Conservation (phyloP, 306 rosid genomes). For the Vachellia pachyceras region DNA sequence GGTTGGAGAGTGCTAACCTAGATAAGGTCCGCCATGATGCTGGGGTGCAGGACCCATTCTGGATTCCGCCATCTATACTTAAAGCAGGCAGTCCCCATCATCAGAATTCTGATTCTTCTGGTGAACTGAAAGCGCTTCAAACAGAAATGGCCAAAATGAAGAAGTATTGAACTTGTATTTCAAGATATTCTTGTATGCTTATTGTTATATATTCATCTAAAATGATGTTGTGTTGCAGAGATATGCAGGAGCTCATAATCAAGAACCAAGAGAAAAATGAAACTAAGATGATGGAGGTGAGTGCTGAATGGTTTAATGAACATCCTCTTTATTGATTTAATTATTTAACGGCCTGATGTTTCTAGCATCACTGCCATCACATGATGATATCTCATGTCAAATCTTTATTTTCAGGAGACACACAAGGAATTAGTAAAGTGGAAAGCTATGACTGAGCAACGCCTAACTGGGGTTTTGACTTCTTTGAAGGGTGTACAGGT, state of each 20-base stretch:
- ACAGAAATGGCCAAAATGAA: constrained; percentile 72
- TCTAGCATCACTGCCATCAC: constrained; percentile 14
- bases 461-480: constrained; percentile 60
- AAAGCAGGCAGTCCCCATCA: constrained; percentile 36
- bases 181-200: constrained; percentile 29
- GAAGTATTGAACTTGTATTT: constrained; percentile 55
- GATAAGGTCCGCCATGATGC: constrained; percentile 61
- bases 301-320: constrained; percentile 28
- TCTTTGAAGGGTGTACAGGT: constrained; percentile 85
- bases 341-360: constrained; percentile 20
- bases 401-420: constrained; percentile 52
- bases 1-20: constrained; percentile 88
- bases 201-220: constrained; percentile 21
- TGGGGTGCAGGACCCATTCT: constrained; percentile 79
- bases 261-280: constrained; percentile 56
- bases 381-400: constrained; percentile 33
- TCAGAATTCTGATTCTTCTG: constrained; percentile 54
- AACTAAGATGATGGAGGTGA: constrained; percentile 60
- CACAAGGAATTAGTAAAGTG: constrained; percentile 69
- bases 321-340: constrained; percentile 20
- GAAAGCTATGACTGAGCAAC: constrained; percentile 66
- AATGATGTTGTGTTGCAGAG: constrained; percentile 57
- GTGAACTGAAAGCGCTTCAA: constrained; percentile 68
- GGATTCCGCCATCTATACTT: constrained; percentile 62
- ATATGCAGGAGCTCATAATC: constrained; percentile 68